Conservation (phyloP, 2,329 filamentous ascomycete genomes). For the Claviceps maximensis region DNA sequence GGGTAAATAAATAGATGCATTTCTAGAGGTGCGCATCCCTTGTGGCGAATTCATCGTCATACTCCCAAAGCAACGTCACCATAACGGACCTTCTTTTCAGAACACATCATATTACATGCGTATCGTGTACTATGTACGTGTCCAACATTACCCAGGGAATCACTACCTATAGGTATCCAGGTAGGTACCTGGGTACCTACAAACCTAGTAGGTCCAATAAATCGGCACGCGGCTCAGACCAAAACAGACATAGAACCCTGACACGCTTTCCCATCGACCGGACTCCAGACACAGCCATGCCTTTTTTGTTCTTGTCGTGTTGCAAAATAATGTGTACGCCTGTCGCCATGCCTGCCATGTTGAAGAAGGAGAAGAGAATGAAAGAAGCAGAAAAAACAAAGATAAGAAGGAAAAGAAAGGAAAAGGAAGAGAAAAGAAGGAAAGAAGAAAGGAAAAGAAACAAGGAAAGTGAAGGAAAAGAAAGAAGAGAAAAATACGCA, state of each 20-base stretch:
- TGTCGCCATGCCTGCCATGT: conserved; percentile 6
- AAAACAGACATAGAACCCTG: neutral
- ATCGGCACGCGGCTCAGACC: too few relatives aligned
- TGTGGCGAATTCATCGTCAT: too few relatives aligned
- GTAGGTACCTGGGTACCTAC: neutral
- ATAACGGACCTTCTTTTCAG: too few relatives aligned
- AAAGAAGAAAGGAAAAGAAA: neutral
- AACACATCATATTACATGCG: neutral
- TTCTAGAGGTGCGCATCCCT: too few relatives aligned
- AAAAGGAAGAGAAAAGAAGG: neutral
- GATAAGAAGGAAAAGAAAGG: neutral
- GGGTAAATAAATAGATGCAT: too few relatives aligned
- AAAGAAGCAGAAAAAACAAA: neutral
- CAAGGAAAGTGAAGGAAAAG: neutral
- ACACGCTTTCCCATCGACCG: neutral
- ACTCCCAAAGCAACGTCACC: too few relatives aligned
- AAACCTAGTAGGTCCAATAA: too few relatives aligned
- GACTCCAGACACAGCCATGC: neutral
- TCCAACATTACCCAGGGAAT: neutral
- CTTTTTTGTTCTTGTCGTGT: neutral
- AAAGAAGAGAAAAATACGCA: neutral
- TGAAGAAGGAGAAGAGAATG: neutral
- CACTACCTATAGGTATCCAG: neutral
- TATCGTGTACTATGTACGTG: neutral
- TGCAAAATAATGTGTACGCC: conserved; percentile 3